These are phyloP conservation scores for Phytophthora europaea DNA, from an alignment of 352 stramenopile species.

Conservation along the genomic window DNA sequence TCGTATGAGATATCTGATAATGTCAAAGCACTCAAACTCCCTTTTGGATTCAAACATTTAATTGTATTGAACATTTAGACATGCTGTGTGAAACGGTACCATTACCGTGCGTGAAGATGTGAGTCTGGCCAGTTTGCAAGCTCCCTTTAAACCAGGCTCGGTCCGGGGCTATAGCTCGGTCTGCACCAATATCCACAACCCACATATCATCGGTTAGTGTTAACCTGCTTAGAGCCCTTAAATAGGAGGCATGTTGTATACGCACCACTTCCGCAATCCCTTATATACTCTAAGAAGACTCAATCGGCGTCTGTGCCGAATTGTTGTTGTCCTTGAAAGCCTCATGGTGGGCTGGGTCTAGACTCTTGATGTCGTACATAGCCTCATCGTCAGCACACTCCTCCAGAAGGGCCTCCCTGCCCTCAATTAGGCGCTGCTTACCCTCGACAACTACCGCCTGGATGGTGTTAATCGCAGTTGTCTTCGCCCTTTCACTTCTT, in stretches of 20 bases:
- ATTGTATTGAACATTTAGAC: not conserved
- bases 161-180: not conserved
- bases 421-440: not conserved
- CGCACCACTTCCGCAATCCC: too few species aligned
- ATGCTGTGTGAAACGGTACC: not conserved
- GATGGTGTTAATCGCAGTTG: constrained; percentile 15
- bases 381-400: not conserved
- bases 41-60: constrained; percentile 13
- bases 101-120: not conserved
- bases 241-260: too few species aligned
- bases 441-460: constrained; percentile 3
- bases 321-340: not conserved
- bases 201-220: not conserved
- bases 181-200: not conserved
- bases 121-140: not conserved
- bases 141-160: not conserved
- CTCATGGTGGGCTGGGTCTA: not conserved
- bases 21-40: constrained; percentile 11
- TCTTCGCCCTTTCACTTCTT: not conserved
- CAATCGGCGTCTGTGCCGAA: not conserved
- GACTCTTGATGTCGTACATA: not conserved
- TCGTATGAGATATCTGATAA: constrained; percentile 18
- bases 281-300: too few species aligned
- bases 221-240: not conserved
- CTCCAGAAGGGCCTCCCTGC: not conserved